These are phyloP conservation scores for Stachybotrys elegans DNA, from an alignment of 2,329 filamentous ascomycete species.

Conservation along the genomic window DNA sequence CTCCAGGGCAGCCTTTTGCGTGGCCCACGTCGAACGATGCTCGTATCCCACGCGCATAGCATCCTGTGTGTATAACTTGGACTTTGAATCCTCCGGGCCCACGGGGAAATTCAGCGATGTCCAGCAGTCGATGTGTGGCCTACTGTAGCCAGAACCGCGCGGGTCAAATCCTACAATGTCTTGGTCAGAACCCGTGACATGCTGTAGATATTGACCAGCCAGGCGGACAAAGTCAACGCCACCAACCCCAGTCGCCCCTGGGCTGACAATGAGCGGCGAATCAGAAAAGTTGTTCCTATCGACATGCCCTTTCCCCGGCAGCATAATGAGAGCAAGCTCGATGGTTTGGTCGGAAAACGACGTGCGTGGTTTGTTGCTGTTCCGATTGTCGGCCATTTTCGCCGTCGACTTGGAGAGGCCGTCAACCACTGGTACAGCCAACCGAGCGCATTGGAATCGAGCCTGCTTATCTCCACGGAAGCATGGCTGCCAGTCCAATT, in stretches of 20 bases:
- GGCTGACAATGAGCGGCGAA: slow-evolving; percentile 28
- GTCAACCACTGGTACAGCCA: background rate
- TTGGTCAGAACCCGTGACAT: slow-evolving; percentile 23
- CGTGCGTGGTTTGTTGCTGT: too few relatives aligned
- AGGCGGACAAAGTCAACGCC: slow-evolving; percentile 8
- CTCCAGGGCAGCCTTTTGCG: background rate
- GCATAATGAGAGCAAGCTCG: background rate
- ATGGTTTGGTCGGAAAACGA: background rate
- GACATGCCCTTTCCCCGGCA: background rate
- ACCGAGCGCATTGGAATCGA: background rate
- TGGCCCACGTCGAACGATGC: background rate
- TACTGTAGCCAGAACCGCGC: slow-evolving; percentile 31
- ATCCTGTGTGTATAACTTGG: slow-evolving; percentile 20
- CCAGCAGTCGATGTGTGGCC: slow-evolving; percentile 33
- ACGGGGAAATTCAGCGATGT: slow-evolving; percentile 19
- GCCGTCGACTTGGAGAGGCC: too few relatives aligned
- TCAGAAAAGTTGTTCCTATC: background rate
- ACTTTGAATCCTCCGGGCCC: slow-evolving; percentile 19
- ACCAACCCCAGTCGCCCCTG: slow-evolving; percentile 27
- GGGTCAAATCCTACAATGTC: slow-evolving; percentile 41
- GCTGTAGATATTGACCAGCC: slow-evolving; percentile 9
- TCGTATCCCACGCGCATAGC: slow-evolving; percentile 9
- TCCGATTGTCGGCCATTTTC: too few relatives aligned
- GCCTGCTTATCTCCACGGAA: background rate
- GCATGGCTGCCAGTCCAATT: background rate